Conservation (phyloP, 257 asterid genomes). For the Salvia hispanica region DNA sequence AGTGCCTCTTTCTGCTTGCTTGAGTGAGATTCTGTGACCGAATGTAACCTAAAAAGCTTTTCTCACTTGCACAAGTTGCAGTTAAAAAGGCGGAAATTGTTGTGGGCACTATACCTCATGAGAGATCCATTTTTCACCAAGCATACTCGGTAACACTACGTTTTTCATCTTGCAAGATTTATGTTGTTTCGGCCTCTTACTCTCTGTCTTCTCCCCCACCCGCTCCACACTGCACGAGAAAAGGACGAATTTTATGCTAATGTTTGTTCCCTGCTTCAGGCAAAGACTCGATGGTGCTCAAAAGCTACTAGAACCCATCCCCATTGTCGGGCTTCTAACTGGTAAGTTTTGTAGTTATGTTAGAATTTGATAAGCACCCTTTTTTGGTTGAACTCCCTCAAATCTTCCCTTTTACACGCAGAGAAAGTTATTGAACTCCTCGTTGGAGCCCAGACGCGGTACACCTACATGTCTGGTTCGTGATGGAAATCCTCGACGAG, state of each 20-base stretch:
- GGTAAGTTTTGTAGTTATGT: conserved; percentile 43
- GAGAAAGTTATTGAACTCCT: conserved; percentile 89
- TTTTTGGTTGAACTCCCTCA: not conserved
- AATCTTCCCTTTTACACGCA: conserved; percentile 36
- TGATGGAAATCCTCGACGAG: conserved; percentile 36
- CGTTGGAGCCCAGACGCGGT: conserved; percentile 91
- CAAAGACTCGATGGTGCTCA: conserved; percentile 68
- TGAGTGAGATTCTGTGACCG: not conserved
- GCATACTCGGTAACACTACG: conserved; percentile 63
- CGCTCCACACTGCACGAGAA: not conserved
- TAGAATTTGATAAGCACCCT: not conserved
- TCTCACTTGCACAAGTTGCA: conserved; percentile 31
- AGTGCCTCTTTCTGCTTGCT: conserved; percentile 8
- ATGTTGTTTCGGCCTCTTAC: not conserved
- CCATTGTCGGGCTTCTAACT: conserved; percentile 75
- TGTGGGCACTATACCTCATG: conserved; percentile 97
- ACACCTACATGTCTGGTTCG: conserved; percentile 98
- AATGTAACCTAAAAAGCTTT: conserved; percentile 12
- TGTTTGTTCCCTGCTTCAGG: conserved; percentile 49
- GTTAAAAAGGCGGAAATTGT: conserved; percentile 79
- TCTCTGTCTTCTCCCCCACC: not conserved
- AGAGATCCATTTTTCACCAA: conserved; percentile 93
- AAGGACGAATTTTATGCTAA: conserved; percentile 26
- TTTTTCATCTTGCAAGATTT: conserved; percentile 3
- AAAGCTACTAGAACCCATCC: conserved; percentile 73